A percentile compares a stretch with the other conserved stretches of the same genome.
These are phyloP conservation scores for Larix sibirica DNA, from an alignment of 83 land plant genomes.

Conservation along the genomic window DNA sequence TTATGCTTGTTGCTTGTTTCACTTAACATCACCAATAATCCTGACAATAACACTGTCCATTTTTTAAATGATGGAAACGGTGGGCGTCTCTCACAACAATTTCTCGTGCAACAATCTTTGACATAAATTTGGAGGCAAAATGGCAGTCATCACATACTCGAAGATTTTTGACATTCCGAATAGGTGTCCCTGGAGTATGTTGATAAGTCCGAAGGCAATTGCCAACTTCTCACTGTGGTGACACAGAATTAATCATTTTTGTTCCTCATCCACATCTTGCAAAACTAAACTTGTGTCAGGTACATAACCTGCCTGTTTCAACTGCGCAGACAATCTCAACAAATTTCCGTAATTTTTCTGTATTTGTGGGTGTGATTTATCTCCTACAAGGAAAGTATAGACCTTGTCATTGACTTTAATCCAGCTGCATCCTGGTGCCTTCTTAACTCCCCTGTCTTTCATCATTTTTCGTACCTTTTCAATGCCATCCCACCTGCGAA, in stretches of 20 bases:
- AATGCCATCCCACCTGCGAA: background rate
- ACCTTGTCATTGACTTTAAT: background rate
- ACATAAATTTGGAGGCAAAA: background rate
- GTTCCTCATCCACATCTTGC: conserved; percentile 3
- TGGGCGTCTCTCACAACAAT: background rate
- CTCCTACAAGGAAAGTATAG: conserved; percentile 1
- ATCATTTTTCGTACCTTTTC: background rate
- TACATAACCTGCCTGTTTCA: background rate
- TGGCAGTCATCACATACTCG: background rate
- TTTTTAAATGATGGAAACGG: conserved; percentile 9
- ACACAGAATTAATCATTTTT: background rate
- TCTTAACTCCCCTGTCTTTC: background rate
- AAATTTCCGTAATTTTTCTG: background rate
- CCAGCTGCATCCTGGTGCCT: conserved; percentile 3
- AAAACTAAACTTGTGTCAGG: background rate
- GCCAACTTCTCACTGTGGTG: conserved; percentile 1
- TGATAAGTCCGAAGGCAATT: background rate
- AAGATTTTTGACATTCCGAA: conserved; percentile 1
- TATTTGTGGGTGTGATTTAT: conserved; percentile 1
- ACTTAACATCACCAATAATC: background rate
- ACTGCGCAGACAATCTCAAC: background rate
- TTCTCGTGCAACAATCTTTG: background rate
- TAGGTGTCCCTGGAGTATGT: background rate
- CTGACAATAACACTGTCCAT: background rate
- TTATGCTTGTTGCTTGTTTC: background rate